Percentiles rank a stretch among this genome's conserved stretches.
phyloP scores from a whole-genome alignment of 2,329 filamentous ascomycete genomes.

The Microdochium bolleyi region DNA sequence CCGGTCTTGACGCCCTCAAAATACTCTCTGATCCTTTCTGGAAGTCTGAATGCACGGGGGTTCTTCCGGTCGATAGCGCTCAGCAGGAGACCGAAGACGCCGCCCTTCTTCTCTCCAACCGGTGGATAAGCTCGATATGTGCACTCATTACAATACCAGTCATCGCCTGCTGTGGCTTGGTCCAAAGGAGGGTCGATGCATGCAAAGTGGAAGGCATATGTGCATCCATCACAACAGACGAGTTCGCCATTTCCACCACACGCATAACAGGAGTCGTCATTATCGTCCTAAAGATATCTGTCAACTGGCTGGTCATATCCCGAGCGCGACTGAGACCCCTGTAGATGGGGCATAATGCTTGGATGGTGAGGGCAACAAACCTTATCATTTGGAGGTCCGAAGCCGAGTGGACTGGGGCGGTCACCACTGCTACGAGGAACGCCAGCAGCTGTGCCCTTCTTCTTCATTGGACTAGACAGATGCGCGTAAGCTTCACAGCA shows the following conservation, averaged over 20 bases:
- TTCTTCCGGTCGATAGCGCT: constrained; percentile 60
- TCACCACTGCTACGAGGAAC: constrained; percentile 59
- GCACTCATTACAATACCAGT: constrained; percentile 82
- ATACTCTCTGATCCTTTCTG: constrained; percentile 60
- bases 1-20: constrained; percentile 77
- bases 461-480: constrained; percentile 61
- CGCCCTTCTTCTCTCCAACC: constrained; percentile 39
- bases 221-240: constrained; percentile 89
- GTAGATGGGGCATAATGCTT: neutral
- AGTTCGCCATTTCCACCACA: constrained; percentile 80
- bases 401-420: neutral
- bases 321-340: neutral
- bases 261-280: constrained; percentile 83
- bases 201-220: constrained; percentile 80
- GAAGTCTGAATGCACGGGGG: constrained; percentile 65
- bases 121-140: constrained; percentile 38
- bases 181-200: constrained; percentile 78
- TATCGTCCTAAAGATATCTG: constrained; percentile 48
- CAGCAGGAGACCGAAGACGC: constrained; percentile 55
- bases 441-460: constrained; percentile 62
- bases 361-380: neutral
- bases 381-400: constrained; percentile 1
- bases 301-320: neutral
- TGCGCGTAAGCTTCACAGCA: constrained; percentile 1
- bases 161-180: constrained; percentile 54